A percentile compares a stretch with the other conserved stretches of the same genome.
Evolutionary conservation across 2,329 filamentous ascomycete genomes (phyloP).

Genomic region (Stemphylium vesicarium): DNA sequence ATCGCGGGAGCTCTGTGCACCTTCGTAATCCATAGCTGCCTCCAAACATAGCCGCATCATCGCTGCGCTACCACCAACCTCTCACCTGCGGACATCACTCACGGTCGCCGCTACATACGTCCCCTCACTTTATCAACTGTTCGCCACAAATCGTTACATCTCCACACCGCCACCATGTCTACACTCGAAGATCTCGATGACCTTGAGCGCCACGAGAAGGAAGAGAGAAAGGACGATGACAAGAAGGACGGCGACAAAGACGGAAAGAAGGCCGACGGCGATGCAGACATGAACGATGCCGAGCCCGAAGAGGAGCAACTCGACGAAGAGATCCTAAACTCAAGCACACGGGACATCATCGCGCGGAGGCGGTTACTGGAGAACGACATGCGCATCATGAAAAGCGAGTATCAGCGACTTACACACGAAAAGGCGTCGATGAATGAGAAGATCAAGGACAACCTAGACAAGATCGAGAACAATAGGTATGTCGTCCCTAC

Average conservation of each 20-base stretch:
- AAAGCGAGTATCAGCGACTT: conserved; percentile 92
- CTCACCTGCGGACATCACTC: conserved; percentile 5
- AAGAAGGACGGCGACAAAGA: conserved; percentile 62
- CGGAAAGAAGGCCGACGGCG: conserved; percentile 68
- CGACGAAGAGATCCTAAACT: conserved; percentile 89
- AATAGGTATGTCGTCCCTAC: conserved; percentile 72
- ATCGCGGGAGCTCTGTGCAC: conserved; percentile 22
- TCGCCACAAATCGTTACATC: conserved; percentile 7
- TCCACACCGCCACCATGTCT: conserved; percentile 67
- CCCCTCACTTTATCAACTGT: not conserved
- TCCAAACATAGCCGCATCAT: conserved; percentile 36
- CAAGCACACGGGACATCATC: conserved; percentile 93
- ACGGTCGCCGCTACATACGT: conserved; percentile 2
- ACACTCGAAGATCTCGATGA: conserved; percentile 92
- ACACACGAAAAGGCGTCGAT: conserved; percentile 95
- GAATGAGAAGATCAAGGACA: conserved; percentile 99
- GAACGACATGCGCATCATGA: conserved; percentile 98
- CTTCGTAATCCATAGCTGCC: conserved; percentile 47
- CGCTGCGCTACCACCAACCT: conserved; percentile 19
- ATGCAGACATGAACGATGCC: conserved; percentile 91
- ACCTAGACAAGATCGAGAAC: conserved; percentile 98
- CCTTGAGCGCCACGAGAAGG: conserved; percentile 79
- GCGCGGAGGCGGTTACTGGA: conserved; percentile 90
- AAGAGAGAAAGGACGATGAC: conserved; percentile 67
- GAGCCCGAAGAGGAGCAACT: conserved; percentile 73